These are phyloP conservation scores for Sporopachydermia quercuum DNA, from an alignment of 805 yeast species.

Conservation along the genomic window DNA sequence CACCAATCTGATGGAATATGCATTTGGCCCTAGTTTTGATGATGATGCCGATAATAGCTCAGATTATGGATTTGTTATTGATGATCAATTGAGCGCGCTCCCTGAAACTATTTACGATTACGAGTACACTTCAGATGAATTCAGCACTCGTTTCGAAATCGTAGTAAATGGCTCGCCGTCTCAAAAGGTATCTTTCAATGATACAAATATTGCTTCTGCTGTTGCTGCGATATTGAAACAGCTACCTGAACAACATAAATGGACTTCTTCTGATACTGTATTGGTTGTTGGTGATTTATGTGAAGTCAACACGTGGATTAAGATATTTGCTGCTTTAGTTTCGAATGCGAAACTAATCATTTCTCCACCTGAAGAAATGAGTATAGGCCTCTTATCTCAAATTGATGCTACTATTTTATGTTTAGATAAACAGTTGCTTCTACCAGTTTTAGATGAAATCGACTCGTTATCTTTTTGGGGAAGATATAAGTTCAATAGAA, in stretches of 20 bases:
- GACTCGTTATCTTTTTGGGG: neutral
- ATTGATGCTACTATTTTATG: neutral
- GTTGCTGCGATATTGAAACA: constrained; percentile 22
- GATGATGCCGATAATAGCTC: neutral
- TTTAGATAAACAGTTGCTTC: neutral
- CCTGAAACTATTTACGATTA: neutral
- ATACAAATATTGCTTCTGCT: constrained; percentile 17
- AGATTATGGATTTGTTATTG: neutral
- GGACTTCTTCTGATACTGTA: constrained; percentile 16
- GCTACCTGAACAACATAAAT: constrained; percentile 16
- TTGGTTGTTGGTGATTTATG: constrained; percentile 2
- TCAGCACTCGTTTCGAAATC: neutral
- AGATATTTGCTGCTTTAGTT: constrained; percentile 1
- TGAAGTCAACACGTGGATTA: neutral
- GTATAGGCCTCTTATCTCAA: neutral
- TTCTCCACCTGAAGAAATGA: neutral
- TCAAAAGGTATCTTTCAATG: constrained; percentile 6
- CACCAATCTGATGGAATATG: neutral
- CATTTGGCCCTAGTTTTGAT: neutral
- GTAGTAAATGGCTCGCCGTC: neutral
- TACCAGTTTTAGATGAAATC: neutral
- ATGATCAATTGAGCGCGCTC: neutral
- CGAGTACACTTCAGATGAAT: neutral
- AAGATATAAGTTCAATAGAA: neutral
- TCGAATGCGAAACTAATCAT: neutral